Base-by-base conservation (phyloP, 169 alveolate genomes). In the Plasmodium reichenowi region DNA sequence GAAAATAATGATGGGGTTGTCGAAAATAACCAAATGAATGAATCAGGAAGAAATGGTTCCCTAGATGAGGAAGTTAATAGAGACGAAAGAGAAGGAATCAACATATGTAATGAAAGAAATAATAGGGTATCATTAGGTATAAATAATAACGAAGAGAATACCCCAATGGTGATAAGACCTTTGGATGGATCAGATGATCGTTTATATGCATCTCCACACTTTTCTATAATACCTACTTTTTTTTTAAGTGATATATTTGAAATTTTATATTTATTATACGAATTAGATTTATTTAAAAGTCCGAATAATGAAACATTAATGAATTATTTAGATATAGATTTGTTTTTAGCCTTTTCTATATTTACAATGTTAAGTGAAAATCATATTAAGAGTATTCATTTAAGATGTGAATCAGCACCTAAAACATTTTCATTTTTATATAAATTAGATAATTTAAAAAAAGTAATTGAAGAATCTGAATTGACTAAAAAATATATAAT, bases 321-420 rank as follows among this genome's bases (percentile, higher is more conserved):
- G 73, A 75, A 89, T 75, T 93, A 91, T 66, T 78, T 95, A 94
- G 96, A 96, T 73, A 86, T 94, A 56, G 98, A 96, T 72, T 92
- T 96, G 13, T 88, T 95, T 60, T 76, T 95, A 38, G 93, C 98
- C 2, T 74, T 94, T 20, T 88, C 96, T 63, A 89, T 96, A 15
- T 93, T 93, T 48, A 89, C 96, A 29, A 96, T 96, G 97, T 91
- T 88, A 63, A 85, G 94, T 22, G 95, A 95, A 22, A 62, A 76
- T 52, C 89, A 88, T 73, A 94, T 96, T 74, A 95, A 93, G 64
- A 96, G 96, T 70, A 93, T 95, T 3, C 98, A 96, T 58, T 72
- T 93, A 38, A 95, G 97, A 48, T 96, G 97, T 76, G 98, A 96
- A 78, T 94, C 92, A n/a, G 93, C 95, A 68, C 91, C 95, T 29